phyloP scores from a whole-genome alignment of 495 filamentous ascomycete species.

The Tetracladium setigerum region DNA sequence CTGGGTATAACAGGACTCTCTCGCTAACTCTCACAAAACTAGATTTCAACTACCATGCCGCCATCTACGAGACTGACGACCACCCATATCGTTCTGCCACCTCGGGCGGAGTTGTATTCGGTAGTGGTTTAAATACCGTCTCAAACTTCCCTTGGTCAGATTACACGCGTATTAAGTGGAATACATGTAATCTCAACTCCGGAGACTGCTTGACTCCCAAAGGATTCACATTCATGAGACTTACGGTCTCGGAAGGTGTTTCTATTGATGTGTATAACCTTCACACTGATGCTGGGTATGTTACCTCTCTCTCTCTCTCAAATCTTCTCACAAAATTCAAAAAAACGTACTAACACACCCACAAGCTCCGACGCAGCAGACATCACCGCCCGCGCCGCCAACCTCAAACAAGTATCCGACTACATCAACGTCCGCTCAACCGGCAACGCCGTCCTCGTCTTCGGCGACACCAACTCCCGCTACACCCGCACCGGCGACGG shows the following conservation, averaged over 20 bases:
- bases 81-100: slow-evolving; percentile 53
- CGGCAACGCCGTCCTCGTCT: slow-evolving; percentile 52
- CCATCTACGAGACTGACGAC: slow-evolving; percentile 44
- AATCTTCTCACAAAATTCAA: background rate
- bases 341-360: background rate
- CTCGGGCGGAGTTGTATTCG: slow-evolving; percentile 51
- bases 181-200: slow-evolving; percentile 43
- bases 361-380: slow-evolving; percentile 34
- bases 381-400: slow-evolving; percentile 40
- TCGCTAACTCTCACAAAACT: slow-evolving; percentile 6
- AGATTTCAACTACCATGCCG: slow-evolving; percentile 60
- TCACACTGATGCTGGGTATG: slow-evolving; percentile 50
- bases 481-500: slow-evolving; percentile 47
- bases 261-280: slow-evolving; percentile 55
- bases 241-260: slow-evolving; percentile 30
- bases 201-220: slow-evolving; percentile 59
- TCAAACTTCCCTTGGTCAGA: slow-evolving; percentile 46
- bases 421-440: slow-evolving; percentile 43
- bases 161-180: slow-evolving; percentile 51
- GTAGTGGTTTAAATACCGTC: slow-evolving; percentile 53
- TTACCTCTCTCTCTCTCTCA: slow-evolving; percentile 1
- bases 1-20: background rate
- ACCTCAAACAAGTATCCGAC: slow-evolving; percentile 45
- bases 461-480: slow-evolving; percentile 52
- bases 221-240: slow-evolving; percentile 55